Evolutionary conservation across 2,329 filamentous ascomycete species (phyloP).

Genomic region (Epichloe amarillans): DNA sequence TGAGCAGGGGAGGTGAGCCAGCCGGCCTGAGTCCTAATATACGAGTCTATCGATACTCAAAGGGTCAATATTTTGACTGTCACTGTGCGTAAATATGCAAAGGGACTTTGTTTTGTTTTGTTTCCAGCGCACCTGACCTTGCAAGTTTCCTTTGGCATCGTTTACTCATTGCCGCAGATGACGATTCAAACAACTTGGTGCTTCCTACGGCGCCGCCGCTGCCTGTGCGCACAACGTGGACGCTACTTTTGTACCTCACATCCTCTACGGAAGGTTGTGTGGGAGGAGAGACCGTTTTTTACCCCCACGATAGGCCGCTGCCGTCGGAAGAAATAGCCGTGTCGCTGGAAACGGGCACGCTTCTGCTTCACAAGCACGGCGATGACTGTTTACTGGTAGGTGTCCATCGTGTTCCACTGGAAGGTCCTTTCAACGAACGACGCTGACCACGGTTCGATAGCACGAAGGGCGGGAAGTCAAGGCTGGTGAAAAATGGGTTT

Average conservation of each 20-base stretch:
- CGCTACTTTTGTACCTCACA: constrained; percentile 75
- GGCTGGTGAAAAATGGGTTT: constrained; percentile 79
- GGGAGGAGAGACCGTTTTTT: constrained; percentile 88
- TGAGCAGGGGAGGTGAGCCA: constrained; percentile 68
- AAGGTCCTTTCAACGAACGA: neutral
- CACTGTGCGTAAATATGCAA: constrained; percentile 53
- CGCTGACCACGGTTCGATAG: constrained; percentile 18
- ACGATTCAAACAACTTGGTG: constrained; percentile 66
- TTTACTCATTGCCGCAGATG: constrained; percentile 43
- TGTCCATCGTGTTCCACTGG: neutral
- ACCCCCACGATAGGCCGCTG: constrained; percentile 50
- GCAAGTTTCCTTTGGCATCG: neutral
- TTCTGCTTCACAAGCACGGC: constrained; percentile 78
- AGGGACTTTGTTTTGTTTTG: too few relatives aligned
- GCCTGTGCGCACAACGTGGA: constrained; percentile 63
- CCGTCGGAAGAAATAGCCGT: constrained; percentile 56
- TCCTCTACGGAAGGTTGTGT: constrained; percentile 59
- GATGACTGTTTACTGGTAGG: constrained; percentile 68
- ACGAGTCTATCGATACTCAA: constrained; percentile 72
- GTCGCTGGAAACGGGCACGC: constrained; percentile 68
- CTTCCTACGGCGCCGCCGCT: constrained; percentile 27
- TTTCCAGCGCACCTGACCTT: neutral
- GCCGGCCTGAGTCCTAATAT: constrained; percentile 84
- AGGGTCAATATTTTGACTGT: constrained; percentile 82
- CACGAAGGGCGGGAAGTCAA: constrained; percentile 75